Evolutionary conservation across 1,139 yeast species (phyloP).

Genomic region (Zygosaccharomyces pseudobailii): DNA sequence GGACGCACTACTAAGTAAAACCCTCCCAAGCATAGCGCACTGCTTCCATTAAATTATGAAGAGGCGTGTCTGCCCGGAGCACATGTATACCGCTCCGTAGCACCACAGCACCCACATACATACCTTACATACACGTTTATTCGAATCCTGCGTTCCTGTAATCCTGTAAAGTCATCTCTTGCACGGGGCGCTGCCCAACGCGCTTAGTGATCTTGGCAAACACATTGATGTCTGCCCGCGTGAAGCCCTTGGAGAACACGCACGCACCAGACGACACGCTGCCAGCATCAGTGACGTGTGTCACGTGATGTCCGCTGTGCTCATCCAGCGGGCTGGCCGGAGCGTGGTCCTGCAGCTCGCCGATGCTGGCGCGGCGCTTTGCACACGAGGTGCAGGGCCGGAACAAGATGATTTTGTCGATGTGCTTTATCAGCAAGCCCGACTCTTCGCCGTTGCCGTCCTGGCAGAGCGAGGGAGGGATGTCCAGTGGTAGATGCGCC

Average conservation of each 20-base stretch:
- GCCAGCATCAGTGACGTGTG: background rate
- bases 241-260: slow-evolving; percentile 30
- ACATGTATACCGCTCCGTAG: background rate
- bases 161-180: slow-evolving; percentile 26
- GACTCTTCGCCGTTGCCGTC: background rate
- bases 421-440: slow-evolving; percentile 24
- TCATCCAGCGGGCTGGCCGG: background rate
- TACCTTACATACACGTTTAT: background rate
- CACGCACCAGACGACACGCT: slow-evolving; percentile 14
- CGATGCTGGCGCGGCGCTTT: slow-evolving; percentile 14
- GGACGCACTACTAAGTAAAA: no score
- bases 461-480: background rate
- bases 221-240: slow-evolving; percentile 29
- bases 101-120: background rate
- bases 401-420: slow-evolving; percentile 30
- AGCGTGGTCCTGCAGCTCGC: background rate
- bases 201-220: slow-evolving; percentile 22
- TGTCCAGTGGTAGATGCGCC: slow-evolving; percentile 4
- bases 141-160: slow-evolving; percentile 27
- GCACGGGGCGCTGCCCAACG: slow-evolving; percentile 19
- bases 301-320: background rate
- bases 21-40: no score
- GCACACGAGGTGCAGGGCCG: slow-evolving; percentile 29
- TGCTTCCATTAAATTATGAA: no score
- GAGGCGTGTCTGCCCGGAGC: no score